phyloP scores from a whole-genome alignment of 169 alveolate species.

The Cryptosporidium sp. region DNA sequence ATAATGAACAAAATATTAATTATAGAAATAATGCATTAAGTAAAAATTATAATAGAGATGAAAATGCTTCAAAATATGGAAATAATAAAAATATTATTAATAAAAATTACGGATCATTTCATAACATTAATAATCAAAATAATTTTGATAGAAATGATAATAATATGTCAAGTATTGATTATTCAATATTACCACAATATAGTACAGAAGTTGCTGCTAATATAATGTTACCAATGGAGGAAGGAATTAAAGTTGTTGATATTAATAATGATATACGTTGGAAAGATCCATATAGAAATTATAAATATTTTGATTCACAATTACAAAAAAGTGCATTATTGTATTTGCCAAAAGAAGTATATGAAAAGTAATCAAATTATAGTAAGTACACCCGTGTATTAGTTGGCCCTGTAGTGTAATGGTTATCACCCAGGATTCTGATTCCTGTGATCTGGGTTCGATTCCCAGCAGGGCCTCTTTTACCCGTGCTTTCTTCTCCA shows the following conservation, averaged over 20 bases:
- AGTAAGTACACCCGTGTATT: background rate
- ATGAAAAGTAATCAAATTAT: conserved; percentile 27
- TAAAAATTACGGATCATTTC: conserved; percentile 2
- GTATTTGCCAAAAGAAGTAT: conserved; percentile 55
- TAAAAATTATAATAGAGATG: background rate
- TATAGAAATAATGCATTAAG: background rate
- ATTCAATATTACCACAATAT: conserved; percentile 51
- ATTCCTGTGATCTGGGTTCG: conserved; percentile 78
- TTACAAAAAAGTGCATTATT: conserved; percentile 25
- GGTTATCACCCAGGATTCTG: conserved; percentile 78
- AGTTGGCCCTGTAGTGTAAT: conserved; percentile 77
- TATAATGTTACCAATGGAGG: conserved; percentile 58
- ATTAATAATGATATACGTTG: conserved; percentile 68
- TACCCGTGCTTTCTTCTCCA: background rate
- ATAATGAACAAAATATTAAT: background rate
- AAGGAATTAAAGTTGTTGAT: conserved; percentile 40
- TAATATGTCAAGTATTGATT: conserved; percentile 34
- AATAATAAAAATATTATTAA: background rate
- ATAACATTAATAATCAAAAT: background rate
- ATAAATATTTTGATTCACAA: conserved; percentile 42
- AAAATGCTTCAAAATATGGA: background rate
- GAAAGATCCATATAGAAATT: conserved; percentile 72
- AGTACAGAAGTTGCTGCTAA: conserved; percentile 57
- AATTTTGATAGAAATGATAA: background rate
- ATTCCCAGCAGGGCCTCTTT: conserved; percentile 77